Evolutionary conservation across 2,329 filamentous ascomycete genomes (phyloP).

Genomic region (Fusarium sp.): DNA sequence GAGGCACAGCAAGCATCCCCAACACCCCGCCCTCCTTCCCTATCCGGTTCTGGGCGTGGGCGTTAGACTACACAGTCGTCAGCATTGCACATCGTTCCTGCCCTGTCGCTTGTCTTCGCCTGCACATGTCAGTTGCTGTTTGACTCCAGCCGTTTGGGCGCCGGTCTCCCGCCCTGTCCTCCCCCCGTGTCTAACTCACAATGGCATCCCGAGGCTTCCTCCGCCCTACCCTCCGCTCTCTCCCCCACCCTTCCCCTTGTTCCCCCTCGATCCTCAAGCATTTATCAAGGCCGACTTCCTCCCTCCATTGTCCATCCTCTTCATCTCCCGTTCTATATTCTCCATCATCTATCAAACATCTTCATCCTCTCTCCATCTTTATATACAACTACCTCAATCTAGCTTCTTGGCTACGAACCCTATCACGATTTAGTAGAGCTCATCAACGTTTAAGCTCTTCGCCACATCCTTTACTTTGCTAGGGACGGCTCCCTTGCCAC

Average conservation of each 20-base stretch:
- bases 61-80: slow-evolving; percentile 28
- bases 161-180: slow-evolving; percentile 12
- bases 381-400: too few species aligned
- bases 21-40: slow-evolving; percentile 39
- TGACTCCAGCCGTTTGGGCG: slow-evolving; percentile 27
- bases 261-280: background rate
- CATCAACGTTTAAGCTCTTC: too few species aligned
- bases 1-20: slow-evolving; percentile 24
- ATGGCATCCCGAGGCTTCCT: slow-evolving; percentile 31
- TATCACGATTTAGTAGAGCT: too few species aligned
- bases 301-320: too few species aligned
- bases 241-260: slow-evolving; percentile 40
- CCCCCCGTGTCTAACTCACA: slow-evolving; percentile 33
- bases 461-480: too few species aligned
- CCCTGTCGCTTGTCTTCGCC: slow-evolving; percentile 11
- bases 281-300: too few species aligned
- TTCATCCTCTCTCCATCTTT: too few species aligned
- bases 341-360: too few species aligned
- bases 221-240: slow-evolving; percentile 36
- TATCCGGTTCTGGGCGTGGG: slow-evolving; percentile 37
- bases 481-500: too few species aligned
- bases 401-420: too few species aligned
- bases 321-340: too few species aligned
- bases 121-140: slow-evolving; percentile 10
- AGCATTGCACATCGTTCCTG: slow-evolving; percentile 30